Conservation (phyloP, 2,329 filamentous ascomycete species). For the Tolypocladium pustulatum region DNA sequence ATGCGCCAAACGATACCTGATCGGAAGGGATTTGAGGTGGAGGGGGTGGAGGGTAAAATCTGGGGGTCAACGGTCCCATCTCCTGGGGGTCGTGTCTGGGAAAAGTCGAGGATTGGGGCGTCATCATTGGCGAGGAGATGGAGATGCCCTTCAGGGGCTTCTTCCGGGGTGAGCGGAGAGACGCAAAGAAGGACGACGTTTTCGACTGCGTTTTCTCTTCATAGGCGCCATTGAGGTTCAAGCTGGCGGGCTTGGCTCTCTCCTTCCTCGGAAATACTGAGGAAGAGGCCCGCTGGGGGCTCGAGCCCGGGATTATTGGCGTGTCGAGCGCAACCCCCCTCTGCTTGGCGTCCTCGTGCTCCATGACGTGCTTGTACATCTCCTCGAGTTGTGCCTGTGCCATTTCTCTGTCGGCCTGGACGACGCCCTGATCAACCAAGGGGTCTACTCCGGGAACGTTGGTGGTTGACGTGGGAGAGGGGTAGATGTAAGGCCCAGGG, state of each 20-base stretch:
- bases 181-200: conserved; percentile 48
- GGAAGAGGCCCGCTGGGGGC: conserved; percentile 13
- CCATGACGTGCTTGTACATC: conserved; percentile 86
- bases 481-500: conserved; percentile 31
- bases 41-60: conserved; percentile 45
- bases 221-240: conserved; percentile 33
- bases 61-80: conserved; percentile 45
- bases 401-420: conserved; percentile 63
- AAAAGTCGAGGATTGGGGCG: conserved; percentile 50
- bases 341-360: conserved; percentile 64
- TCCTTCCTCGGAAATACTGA: conserved; percentile 30
- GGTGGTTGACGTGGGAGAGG: conserved; percentile 35
- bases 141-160: conserved; percentile 40
- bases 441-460: conserved; percentile 49
- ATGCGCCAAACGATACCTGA: conserved; percentile 25
- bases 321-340: conserved; percentile 39
- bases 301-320: conserved; percentile 22
- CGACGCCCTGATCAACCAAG: conserved; percentile 66
- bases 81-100: conserved; percentile 44
- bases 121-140: conserved; percentile 58
- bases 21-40: conserved; percentile 45
- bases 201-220: conserved; percentile 44
- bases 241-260: conserved; percentile 35
- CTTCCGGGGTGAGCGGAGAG: conserved; percentile 49
- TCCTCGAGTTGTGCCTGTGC: conserved; percentile 78